Percentiles rank a stretch among this genome's conserved stretches.
These are phyloP conservation scores for Pichia terricola DNA, from an alignment of 1,139 yeast species.

Conservation along the genomic window DNA sequence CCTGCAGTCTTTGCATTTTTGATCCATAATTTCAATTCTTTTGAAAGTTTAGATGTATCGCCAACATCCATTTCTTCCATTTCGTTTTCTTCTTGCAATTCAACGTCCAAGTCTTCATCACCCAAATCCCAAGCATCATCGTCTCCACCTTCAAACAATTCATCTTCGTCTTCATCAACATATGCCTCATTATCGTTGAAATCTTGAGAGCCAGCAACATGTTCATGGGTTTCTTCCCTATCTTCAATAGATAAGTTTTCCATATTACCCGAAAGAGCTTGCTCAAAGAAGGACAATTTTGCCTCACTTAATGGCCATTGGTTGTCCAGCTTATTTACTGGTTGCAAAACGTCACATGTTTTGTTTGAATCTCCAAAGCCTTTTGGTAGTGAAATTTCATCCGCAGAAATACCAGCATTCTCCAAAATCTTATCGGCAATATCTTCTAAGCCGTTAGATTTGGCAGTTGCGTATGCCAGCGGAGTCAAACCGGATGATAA, in stretches of 20 bases:
- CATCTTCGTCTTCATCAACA: conserved; percentile 27
- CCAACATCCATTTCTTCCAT: conserved; percentile 28
- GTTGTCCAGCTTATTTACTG: conserved; percentile 38
- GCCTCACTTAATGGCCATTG: conserved; percentile 73
- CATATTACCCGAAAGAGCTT: conserved; percentile 70
- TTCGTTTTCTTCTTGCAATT: conserved; percentile 40
- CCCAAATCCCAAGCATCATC: conserved; percentile 55
- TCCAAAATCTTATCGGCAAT: conserved; percentile 63
- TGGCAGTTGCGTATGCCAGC: conserved; percentile 89
- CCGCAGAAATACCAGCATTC: conserved; percentile 55
- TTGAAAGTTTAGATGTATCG: conserved; percentile 29
- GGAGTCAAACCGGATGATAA: conserved; percentile 76
- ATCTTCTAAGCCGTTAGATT: conserved; percentile 71
- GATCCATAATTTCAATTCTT: conserved; percentile 75
- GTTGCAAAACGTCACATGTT: conserved; percentile 35
- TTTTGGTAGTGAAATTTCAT: conserved; percentile 60
- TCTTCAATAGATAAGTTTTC: conserved; percentile 55
- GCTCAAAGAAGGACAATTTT: conserved; percentile 73
- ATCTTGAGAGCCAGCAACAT: conserved; percentile 3
- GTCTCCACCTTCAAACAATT: conserved; percentile 32
- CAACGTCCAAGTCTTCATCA: conserved; percentile 54
- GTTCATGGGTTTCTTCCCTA: not conserved
- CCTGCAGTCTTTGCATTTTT: conserved; percentile 88
- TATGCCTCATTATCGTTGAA: conserved; percentile 28
- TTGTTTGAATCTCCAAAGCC: conserved; percentile 27